Percentiles rank a stretch among this genome's conserved stretches.
These are phyloP conservation scores for Pythium vanterpoolii DNA, from an alignment of 352 stramenopile species.

Conservation along the genomic window DNA sequence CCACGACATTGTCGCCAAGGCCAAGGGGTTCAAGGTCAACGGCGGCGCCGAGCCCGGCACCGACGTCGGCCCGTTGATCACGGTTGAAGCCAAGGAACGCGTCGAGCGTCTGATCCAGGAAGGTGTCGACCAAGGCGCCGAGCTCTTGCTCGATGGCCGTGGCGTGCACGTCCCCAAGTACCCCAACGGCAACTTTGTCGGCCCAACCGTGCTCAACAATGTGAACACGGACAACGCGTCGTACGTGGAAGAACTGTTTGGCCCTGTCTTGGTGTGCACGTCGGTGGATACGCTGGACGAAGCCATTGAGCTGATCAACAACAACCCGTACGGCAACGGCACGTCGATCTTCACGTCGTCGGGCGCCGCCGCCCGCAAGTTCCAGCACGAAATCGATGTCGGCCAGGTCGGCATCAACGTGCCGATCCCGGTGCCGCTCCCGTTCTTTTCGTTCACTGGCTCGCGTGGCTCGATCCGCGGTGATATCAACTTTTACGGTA, in stretches of 20 bases:
- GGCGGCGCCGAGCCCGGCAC: conserved; percentile 70
- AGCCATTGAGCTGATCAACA: conserved; percentile 95
- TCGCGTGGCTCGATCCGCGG: conserved; percentile 92
- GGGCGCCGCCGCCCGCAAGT: conserved; percentile 93
- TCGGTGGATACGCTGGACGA: conserved; percentile 94
- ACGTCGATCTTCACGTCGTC: conserved; percentile 96
- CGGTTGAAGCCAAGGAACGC: conserved; percentile 80
- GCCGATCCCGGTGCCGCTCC: conserved; percentile 96
- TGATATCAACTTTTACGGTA: conserved; percentile 98
- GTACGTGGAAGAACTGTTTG: conserved; percentile 97
- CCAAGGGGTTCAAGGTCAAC: conserved; percentile 91
- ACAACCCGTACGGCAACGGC: conserved; percentile 96
- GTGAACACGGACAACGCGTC: conserved; percentile 81
- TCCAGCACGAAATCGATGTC: conserved; percentile 95
- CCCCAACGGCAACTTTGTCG: conserved; percentile 95
- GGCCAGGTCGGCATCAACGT: conserved; percentile 97
- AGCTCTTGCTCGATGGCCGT: conserved; percentile 91
- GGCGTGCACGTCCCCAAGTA: conserved; percentile 88
- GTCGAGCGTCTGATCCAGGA: conserved; percentile 88
- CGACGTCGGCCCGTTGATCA: conserved; percentile 90
- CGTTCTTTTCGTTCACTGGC: conserved; percentile 98
- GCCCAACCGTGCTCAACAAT: conserved; percentile 91
- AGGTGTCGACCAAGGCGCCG: conserved; percentile 88
- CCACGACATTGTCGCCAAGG: conserved; percentile 88
- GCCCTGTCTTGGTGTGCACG: conserved; percentile 92